These are phyloP conservation scores for Blumeria graminis DNA, from an alignment of 2,329 filamentous ascomycete species.

Conservation along the genomic window DNA sequence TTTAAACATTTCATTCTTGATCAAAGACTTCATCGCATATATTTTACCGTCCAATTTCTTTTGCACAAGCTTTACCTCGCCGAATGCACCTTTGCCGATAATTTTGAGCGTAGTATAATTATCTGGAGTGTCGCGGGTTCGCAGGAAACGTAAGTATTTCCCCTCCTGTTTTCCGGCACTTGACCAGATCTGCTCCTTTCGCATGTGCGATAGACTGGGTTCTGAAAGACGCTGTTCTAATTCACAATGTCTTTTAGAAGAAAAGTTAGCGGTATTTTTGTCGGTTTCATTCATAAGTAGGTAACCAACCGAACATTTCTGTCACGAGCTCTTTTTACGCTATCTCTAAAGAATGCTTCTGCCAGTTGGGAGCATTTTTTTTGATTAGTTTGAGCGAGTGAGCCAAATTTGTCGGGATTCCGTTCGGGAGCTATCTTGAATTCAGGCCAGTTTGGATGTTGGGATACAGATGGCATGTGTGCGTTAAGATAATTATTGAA, in stretches of 20 bases:
- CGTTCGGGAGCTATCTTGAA: slow-evolving; percentile 62
- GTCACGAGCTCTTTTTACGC: slow-evolving; percentile 84
- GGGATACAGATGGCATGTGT: slow-evolving; percentile 34
- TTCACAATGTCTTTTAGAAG: slow-evolving; percentile 50
- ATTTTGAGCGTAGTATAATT: slow-evolving; percentile 96
- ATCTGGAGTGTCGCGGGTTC: slow-evolving; percentile 76
- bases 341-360: slow-evolving; percentile 93
- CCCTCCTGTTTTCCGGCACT: slow-evolving; percentile 72
- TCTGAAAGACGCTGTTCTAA: slow-evolving; percentile 69
- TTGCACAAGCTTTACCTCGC: slow-evolving; percentile 92
- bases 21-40: slow-evolving; percentile 91
- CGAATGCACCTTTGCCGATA: slow-evolving; percentile 96
- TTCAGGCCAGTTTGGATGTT: slow-evolving; percentile 34
- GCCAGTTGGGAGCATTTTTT: slow-evolving; percentile 48
- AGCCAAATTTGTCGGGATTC: slow-evolving; percentile 57
- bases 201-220: slow-evolving; percentile 44
- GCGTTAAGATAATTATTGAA: slow-evolving; percentile 45
- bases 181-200: slow-evolving; percentile 67
- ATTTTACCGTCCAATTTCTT: slow-evolving; percentile 92
- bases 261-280: neutral
- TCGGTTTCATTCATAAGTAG: neutral
- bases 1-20: slow-evolving; percentile 99
- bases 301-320: slow-evolving; percentile 63
- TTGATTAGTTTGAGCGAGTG: slow-evolving; percentile 41
- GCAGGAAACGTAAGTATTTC: slow-evolving; percentile 78